Base-by-base conservation (phyloP, 352 stramenopile species). In the Blastocystis sp. region DNA sequence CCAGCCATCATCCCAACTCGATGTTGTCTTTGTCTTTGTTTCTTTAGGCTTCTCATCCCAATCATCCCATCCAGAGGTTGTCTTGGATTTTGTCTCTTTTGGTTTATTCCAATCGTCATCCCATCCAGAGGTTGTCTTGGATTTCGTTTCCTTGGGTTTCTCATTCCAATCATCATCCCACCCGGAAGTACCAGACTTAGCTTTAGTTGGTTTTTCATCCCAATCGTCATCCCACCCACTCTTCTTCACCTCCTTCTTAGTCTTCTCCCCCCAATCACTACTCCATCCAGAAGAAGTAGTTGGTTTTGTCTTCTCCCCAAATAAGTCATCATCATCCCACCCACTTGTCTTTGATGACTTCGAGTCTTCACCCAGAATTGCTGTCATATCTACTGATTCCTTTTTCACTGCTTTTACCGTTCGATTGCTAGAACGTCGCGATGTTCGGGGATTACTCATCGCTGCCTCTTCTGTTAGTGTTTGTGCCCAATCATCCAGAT, bases 171-270 rank as follows among this genome's bases (percentile, higher is more conserved):
- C 53, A 44, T 59, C 44, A n/a, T 57, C 37, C 27, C 58, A 76
- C 17, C 22, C 15, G 17, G 40, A 51, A 9, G 0, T 76, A 33
- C 9, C 4, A 35, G 24, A 64, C 69, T 37, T 89, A 6, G 19
- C 17, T 19, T 56, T 68, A 5, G 37, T 44, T 5, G 44, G 37
- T 53, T 68, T 40, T 9, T 51, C 75, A 56, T 89, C 60, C 27
- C 53, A 68, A 54, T 89, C 66, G 57, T 89, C 60, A 24, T 48
- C 76, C 66, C 66, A 79, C 0, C 78, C 66, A 17, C 56, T 53
- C 1, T 9, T 89, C 60, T 58, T 77, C 33, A 59, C 69, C n/a
- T 17, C 51, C 48, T 33, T 59, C 48, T 89, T 76, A 22, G 27
- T 19, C n/a, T 7, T 68, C 22, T 77, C 59, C 0, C 75, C 33